phyloP scores from a whole-genome alignment of 176 grass and related monocot species.

The Ensete glaucum region DNA sequence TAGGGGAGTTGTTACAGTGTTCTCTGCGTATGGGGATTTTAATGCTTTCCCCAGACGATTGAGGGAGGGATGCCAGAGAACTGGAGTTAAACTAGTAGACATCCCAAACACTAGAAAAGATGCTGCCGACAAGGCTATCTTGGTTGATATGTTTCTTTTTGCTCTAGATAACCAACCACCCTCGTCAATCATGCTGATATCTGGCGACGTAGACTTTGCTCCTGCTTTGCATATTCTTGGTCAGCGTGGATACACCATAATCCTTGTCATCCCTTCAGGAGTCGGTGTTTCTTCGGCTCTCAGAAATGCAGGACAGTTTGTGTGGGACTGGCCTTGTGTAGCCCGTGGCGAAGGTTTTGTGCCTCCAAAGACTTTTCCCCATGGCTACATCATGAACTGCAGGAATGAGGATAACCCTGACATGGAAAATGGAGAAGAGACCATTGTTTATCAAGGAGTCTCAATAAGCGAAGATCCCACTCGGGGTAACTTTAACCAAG shows the following conservation, averaged over 20 bases:
- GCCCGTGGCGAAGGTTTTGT: constrained; percentile 58
- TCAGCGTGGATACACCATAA: constrained; percentile 67
- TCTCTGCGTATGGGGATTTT: constrained; percentile 92
- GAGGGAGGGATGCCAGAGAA: constrained; percentile 86
- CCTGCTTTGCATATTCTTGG: constrained; percentile 81
- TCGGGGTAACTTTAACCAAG: constrained; percentile 29
- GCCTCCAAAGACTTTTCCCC: constrained; percentile 28
- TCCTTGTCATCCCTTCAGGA: constrained; percentile 62
- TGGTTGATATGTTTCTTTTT: constrained; percentile 85
- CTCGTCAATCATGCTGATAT: constrained; percentile 78
- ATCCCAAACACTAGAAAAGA: constrained; percentile 75
- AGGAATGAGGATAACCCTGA: constrained; percentile 26
- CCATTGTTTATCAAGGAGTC: constrained; percentile 56
- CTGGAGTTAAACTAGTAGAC: constrained; percentile 77
- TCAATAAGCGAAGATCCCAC: constrained; percentile 29
- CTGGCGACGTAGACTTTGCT: constrained; percentile 69
- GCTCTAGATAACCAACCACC: constrained; percentile 66
- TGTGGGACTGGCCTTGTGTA: constrained; percentile 70
- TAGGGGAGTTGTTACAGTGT: constrained; percentile 61
- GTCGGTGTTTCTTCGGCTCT: constrained; percentile 59
- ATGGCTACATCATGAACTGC: constrained; percentile 24
- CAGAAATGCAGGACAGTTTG: constrained; percentile 61
- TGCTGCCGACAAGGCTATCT: constrained; percentile 75
- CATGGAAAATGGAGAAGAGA: constrained; percentile 54
- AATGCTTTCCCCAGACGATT: constrained; percentile 85